Evolutionary conservation across 495 filamentous ascomycete species (phyloP), one percentile per base, ranked within the genome.

Genomic region (Astrothelium subdiscretum): DNA sequence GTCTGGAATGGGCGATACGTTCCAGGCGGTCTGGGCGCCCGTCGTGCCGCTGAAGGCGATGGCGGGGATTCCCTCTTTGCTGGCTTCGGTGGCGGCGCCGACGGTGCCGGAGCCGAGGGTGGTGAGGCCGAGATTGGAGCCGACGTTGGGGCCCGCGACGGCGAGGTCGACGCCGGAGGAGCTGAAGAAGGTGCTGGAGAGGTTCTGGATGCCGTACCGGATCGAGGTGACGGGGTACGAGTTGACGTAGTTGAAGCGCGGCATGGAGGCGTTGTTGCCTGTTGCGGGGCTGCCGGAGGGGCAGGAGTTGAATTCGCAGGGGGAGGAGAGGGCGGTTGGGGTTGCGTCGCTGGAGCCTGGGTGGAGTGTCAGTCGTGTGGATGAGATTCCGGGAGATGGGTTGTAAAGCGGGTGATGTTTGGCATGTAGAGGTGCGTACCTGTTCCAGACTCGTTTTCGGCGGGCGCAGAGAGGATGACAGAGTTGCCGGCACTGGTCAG

Each of bases 161-260:
- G 82, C 84, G 27, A 89, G 75, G 27, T 85, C 85, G 0, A 80
- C 60, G 26, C n/a, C 4, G 24, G 57, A 60, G 18, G 69, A 62
- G 32, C 77, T 79, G 66, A 73, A 69, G 70, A 82, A 74, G 13
- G 74, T 70, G 1, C 80, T 78, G 0, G 77, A 76, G 35, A 83
- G 67, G 0, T 71, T 79, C 65, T 83, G 67, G 73, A 89, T 84
- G 43, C 85, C 85, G 64, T 84, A 79, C 38, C 80, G 78, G 68
- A 87, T 85, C 0, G 83, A 78, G 0, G 84, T 87, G 6, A 84
- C 82, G 0, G 86, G 85, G 69, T 77, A 87, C 1, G 82, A 85
- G 70, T 89, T 89, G 51, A 89, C 85, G 74, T 84, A 87, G 71
- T 87, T 86, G 51, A 86, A 75, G 0, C 78, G 76, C 26, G 83